Evolutionary conservation across 129 eudicot species (phyloP).

Genomic region (Erigeron canadensis): DNA sequence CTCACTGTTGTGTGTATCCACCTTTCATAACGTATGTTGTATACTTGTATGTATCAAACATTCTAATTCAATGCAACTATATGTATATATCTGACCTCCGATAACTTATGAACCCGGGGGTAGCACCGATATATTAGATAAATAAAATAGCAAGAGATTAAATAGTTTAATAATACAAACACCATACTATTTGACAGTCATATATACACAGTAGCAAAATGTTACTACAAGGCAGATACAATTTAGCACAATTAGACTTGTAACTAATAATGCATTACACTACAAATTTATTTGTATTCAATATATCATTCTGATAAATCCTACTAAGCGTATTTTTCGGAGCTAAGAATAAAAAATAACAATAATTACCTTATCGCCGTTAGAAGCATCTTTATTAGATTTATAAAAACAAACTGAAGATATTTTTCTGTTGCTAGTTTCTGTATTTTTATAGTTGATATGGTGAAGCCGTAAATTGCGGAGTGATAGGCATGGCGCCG

Average conservation of each 20-base stretch:
- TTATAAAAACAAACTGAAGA: constrained; percentile 38
- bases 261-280: too few relatives aligned
- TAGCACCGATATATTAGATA: background rate
- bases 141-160: background rate
- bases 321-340: background rate
- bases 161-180: too few relatives aligned
- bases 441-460: background rate
- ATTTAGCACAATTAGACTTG: too few relatives aligned
- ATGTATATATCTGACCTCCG: too few relatives aligned
- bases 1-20: background rate
- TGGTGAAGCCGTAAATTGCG: constrained; percentile 25
- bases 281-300: background rate
- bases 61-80: background rate
- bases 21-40: background rate
- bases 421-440: constrained; percentile 27
- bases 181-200: too few relatives aligned
- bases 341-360: background rate
- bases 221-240: too few relatives aligned
- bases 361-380: constrained; percentile 25
- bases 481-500: constrained; percentile 18
- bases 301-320: background rate
- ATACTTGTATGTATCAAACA: background rate
- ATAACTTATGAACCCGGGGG: too few relatives aligned
- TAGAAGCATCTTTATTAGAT: constrained; percentile 24
- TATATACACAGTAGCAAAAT: too few relatives aligned